Percentiles rank a stretch among this genome's conserved stretches.
These are phyloP conservation scores for Asclepias syriaca DNA, from an alignment of 257 asterid species.

Conservation along the genomic window DNA sequence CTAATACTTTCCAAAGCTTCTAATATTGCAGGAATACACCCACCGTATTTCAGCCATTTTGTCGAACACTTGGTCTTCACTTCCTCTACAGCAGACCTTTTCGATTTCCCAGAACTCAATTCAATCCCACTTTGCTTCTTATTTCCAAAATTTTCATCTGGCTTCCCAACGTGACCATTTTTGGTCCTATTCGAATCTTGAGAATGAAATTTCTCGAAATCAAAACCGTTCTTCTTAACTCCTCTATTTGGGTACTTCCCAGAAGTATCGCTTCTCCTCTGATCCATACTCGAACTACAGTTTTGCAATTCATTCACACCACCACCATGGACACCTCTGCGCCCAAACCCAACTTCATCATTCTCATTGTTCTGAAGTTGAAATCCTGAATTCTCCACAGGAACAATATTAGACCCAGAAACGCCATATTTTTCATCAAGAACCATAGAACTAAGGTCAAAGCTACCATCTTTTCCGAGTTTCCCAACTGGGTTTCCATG, in stretches of 20 bases:
- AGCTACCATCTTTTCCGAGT: conserved; percentile 16
- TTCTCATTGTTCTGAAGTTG: conserved; percentile 16
- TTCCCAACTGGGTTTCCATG: conserved; percentile 20
- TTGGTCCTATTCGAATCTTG: conserved; percentile 18
- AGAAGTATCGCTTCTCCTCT: conserved; percentile 13
- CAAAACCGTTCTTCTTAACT: conserved; percentile 15
- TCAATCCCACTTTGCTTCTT: conserved; percentile 9
- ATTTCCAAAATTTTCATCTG: conserved; percentile 12
- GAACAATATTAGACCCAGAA: conserved; percentile 9
- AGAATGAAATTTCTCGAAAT: conserved; percentile 7
- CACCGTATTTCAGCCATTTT: conserved; percentile 81
- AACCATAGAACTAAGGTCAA: conserved; percentile 13
- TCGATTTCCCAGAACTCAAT: not conserved
- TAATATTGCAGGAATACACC: conserved; percentile 71
- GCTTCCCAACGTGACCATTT: conserved; percentile 18
- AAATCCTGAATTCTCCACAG: conserved; percentile 15
- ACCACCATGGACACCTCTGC: not conserved
- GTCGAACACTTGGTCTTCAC: conserved; percentile 62
- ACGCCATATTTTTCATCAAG: conserved; percentile 10
- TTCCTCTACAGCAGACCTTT: conserved; percentile 14
- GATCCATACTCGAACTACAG: not conserved
- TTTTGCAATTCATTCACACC: conserved; percentile 3
- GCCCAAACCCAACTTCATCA: conserved; percentile 6
- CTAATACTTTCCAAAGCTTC: conserved; percentile 47
- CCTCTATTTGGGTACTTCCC: conserved; percentile 14